Conservation (phyloP, 495 filamentous ascomycete species). For the Saxophila tyrrhenica region DNA sequence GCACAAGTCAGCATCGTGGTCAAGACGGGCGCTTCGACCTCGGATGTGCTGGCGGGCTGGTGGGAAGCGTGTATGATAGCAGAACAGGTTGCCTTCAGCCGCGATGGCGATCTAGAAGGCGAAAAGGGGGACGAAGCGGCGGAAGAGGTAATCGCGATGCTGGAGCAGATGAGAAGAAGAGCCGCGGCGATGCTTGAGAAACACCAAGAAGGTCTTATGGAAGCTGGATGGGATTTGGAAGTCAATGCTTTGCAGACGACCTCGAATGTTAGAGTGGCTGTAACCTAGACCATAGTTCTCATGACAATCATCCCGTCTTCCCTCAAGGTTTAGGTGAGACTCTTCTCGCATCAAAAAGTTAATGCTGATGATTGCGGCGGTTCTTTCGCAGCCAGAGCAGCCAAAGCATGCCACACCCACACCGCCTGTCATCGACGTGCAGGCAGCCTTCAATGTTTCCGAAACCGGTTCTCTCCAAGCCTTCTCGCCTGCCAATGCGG, state of each 20-base stretch:
- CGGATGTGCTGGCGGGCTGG: constrained; percentile 12
- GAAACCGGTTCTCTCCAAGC: too few relatives aligned
- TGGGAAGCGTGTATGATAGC: constrained; percentile 13
- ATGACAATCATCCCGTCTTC: too few relatives aligned
- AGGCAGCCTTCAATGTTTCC: too few relatives aligned
- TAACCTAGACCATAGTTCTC: background rate
- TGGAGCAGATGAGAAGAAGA: background rate
- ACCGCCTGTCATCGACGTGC: too few relatives aligned
- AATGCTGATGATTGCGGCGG: too few relatives aligned
- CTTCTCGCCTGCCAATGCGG: too few relatives aligned
- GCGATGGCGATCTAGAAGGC: background rate
- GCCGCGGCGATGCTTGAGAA: constrained; percentile 44
- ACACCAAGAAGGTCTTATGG: constrained; percentile 32
- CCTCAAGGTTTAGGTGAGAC: too few relatives aligned
- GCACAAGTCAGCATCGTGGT: constrained; percentile 48
- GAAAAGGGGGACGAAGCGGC: background rate
- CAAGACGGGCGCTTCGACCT: constrained; percentile 36
- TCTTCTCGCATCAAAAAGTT: too few relatives aligned
- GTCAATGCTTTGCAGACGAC: constrained; percentile 48
- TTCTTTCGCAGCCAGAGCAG: too few relatives aligned
- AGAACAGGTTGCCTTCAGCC: background rate
- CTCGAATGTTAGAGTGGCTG: constrained; percentile 19
- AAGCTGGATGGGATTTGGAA: constrained; percentile 50
- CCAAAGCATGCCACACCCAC: too few relatives aligned
- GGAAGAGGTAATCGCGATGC: background rate